Evolutionary conservation across 1,284 basidiomycete genomes (phyloP).

Genomic region (Sporisorium reilianum): DNA sequence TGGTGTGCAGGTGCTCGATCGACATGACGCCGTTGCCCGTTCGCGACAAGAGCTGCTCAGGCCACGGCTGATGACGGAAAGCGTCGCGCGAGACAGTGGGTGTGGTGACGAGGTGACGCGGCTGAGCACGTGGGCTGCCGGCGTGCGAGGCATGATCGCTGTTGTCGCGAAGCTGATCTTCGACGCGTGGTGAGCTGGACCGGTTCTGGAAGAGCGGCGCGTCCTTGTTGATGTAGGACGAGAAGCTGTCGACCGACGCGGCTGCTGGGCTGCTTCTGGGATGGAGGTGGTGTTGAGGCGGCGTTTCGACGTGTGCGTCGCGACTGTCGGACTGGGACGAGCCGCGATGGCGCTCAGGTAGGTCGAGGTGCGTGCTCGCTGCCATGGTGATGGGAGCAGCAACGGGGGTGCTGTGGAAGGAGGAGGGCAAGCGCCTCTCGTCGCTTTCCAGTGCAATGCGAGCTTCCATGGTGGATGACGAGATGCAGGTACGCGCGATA

Average conservation of each 20-base stretch:
- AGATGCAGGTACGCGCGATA: not conserved
- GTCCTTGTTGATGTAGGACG: constrained; percentile 57
- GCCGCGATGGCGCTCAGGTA: constrained; percentile 25
- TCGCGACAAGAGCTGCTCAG: constrained; percentile 16
- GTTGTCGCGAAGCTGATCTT: constrained; percentile 43
- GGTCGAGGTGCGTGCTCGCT: constrained; percentile 6
- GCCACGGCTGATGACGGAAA: constrained; percentile 42
- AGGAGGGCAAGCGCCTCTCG: constrained; percentile 19
- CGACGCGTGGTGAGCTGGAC: constrained; percentile 52
- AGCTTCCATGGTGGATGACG: constrained; percentile 17
- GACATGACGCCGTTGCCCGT: constrained; percentile 24
- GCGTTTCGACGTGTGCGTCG: constrained; percentile 18
- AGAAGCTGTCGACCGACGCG: constrained; percentile 55
- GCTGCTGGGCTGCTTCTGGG: constrained; percentile 46
- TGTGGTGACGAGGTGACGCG: constrained; percentile 42
- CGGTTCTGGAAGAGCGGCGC: constrained; percentile 43
- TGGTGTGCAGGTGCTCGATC: constrained; percentile 36
- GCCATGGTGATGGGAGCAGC: not conserved
- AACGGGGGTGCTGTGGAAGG: constrained; percentile 10
- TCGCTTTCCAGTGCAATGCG: constrained; percentile 11
- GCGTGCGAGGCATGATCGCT: constrained; percentile 40
- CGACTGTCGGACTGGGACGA: constrained; percentile 37
- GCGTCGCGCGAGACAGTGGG: constrained; percentile 45
- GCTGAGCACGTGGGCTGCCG: constrained; percentile 27
- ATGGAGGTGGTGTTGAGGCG: constrained; percentile 27